Evolutionary conservation across 2,329 filamentous ascomycete genomes (phyloP).

Genomic region (Penicillium freii): DNA sequence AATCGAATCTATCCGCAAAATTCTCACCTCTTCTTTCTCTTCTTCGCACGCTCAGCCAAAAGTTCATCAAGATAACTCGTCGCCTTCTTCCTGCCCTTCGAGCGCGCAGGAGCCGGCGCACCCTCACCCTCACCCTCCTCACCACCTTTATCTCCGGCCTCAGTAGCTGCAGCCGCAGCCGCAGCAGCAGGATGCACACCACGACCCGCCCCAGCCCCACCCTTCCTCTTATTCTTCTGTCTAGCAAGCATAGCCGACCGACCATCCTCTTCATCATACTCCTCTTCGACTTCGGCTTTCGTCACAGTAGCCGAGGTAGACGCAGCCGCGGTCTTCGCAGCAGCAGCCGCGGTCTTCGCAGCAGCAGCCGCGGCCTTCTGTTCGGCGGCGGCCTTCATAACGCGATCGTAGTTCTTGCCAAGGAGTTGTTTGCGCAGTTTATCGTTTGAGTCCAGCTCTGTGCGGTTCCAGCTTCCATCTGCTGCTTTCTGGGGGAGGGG

Average conservation of each 20-base stretch:
- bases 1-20: not conserved
- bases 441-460: conserved; percentile 44
- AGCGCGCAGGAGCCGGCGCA: conserved; percentile 10
- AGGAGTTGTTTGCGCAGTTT: conserved; percentile 47
- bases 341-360: conserved; percentile 13
- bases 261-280: conserved; percentile 44
- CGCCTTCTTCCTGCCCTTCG: conserved; percentile 40
- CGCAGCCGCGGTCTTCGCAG: conserved; percentile 29
- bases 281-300: conserved; percentile 20
- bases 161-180: not conserved
- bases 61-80: conserved; percentile 57
- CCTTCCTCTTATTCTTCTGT: conserved; percentile 26
- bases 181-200: conserved; percentile 4
- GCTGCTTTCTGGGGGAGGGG: conserved; percentile 44
- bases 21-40: conserved; percentile 48
- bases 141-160: conserved; percentile 1
- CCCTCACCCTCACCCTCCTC: conserved; percentile 5
- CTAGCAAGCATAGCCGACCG: conserved; percentile 40
- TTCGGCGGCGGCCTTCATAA: conserved; percentile 36
- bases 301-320: not conserved
- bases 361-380: conserved; percentile 8
- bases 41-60: conserved; percentile 46
- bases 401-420: conserved; percentile 42
- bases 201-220: not conserved
- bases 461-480: conserved; percentile 42